phyloP scores from a whole-genome alignment of 2,329 filamentous ascomycete genomes.

The Dothideomycetes sp. region DNA sequence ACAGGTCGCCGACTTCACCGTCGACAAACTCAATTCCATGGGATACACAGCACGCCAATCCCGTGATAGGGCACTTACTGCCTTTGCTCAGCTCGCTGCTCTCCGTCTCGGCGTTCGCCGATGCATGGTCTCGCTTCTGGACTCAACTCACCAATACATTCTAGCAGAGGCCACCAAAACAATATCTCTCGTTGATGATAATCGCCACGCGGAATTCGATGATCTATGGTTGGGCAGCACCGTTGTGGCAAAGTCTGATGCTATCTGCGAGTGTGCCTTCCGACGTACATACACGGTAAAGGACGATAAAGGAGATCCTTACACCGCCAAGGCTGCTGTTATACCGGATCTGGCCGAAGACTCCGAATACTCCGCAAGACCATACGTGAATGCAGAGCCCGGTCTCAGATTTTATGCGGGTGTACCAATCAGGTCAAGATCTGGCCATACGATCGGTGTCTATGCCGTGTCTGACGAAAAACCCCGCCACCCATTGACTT shows the following conservation, averaged over 20 bases:
- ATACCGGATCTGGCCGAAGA: slow-evolving; percentile 21
- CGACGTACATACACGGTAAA: slow-evolving; percentile 3
- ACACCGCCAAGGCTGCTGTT: slow-evolving; percentile 3
- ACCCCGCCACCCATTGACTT: slow-evolving; percentile 14
- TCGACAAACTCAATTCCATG: slow-evolving; percentile 12
- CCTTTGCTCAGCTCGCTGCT: slow-evolving; percentile 25
- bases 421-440: slow-evolving; percentile 21
- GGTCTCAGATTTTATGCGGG: slow-evolving; percentile 22
- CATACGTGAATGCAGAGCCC: slow-evolving; percentile 19
- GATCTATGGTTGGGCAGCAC: slow-evolving; percentile 24
- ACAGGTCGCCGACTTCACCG: slow-evolving; percentile 1
- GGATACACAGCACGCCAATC: slow-evolving; percentile 16
- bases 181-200: slow-evolving; percentile 26
- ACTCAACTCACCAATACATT: slow-evolving; percentile 37
- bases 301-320: not conserved
- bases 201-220: slow-evolving; percentile 22
- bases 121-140: slow-evolving; percentile 33
- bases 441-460: slow-evolving; percentile 23
- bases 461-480: slow-evolving; percentile 20
- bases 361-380: slow-evolving; percentile 19
- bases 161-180: slow-evolving; percentile 38
- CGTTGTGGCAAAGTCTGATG: slow-evolving; percentile 20
- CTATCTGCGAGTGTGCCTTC: slow-evolving; percentile 17
- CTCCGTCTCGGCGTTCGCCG: slow-evolving; percentile 24
- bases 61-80: slow-evolving; percentile 23